Evolutionary conservation across 2,329 filamentous ascomycete species (phyloP).

Genomic region (Pseudogymnoascus sp.): DNA sequence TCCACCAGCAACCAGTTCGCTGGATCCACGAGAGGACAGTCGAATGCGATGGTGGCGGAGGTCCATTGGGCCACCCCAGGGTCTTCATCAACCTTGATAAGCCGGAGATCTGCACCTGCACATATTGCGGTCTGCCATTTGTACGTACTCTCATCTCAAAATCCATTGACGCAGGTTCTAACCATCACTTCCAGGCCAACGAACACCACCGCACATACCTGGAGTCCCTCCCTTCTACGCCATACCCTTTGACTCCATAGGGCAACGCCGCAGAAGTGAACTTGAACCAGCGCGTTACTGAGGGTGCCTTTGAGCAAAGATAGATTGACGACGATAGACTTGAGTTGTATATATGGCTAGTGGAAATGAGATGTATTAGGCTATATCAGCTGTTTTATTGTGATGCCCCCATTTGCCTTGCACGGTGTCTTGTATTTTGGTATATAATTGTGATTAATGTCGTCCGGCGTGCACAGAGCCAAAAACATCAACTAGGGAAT

Average conservation of each 20-base stretch:
- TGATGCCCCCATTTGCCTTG: neutral
- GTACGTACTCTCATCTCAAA: constrained; percentile 47
- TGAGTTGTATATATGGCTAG: constrained; percentile 1
- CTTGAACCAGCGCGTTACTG: constrained; percentile 50
- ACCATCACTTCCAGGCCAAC: constrained; percentile 57
- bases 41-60: constrained; percentile 86
- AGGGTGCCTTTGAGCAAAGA: constrained; percentile 53
- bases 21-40: constrained; percentile 82
- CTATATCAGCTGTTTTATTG: neutral
- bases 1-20: constrained; percentile 89
- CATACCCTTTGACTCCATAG: constrained; percentile 68
- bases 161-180: neutral
- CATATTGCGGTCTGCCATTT: constrained; percentile 88
- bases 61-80: constrained; percentile 79
- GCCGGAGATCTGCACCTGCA: constrained; percentile 83
- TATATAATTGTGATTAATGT: neutral
- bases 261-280: constrained; percentile 52
- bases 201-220: constrained; percentile 82
- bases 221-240: constrained; percentile 70
- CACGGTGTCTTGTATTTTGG: neutral
- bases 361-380: constrained; percentile 1
- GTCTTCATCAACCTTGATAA: constrained; percentile 99
- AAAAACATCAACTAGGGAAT: neutral
- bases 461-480: neutral
- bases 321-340: constrained; percentile 28